These are phyloP conservation scores for Solanum paucissectum DNA, from an alignment of 257 asterid genomes.

Conservation along the genomic window DNA sequence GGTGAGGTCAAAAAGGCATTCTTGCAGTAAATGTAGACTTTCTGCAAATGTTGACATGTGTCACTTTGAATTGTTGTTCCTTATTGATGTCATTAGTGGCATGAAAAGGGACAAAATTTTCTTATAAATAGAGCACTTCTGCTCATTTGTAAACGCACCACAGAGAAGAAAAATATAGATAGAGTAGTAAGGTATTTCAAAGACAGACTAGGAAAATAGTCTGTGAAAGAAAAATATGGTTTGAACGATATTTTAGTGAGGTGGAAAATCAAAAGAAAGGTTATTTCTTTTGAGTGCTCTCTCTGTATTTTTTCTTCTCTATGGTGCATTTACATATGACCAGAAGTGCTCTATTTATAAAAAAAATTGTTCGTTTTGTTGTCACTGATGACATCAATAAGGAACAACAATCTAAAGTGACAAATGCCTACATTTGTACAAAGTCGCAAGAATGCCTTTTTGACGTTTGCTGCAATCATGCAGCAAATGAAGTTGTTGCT, in stretches of 20 bases:
- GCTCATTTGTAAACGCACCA: background rate
- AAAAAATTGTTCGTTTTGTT: background rate
- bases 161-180: background rate
- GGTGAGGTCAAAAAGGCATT: background rate
- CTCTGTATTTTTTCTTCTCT: background rate
- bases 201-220: background rate
- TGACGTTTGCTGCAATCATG: background rate
- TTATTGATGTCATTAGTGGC: background rate
- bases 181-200: background rate
- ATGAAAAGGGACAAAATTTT: background rate
- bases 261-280: background rate
- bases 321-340: background rate
- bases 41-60: too few relatives aligned
- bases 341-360: background rate
- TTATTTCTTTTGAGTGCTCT: background rate
- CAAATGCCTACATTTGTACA: background rate
- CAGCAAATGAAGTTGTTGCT: background rate
- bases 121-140: background rate
- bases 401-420: background rate
- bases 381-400: background rate
- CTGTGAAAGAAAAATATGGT: background rate
- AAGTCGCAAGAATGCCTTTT: background rate
- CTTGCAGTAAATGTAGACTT: background rate
- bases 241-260: background rate
- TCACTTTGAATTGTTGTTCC: background rate